Evolutionary conservation across 306 rosid genomes (phyloP), one percentile per base, ranked within the genome.

Genomic region (Castanopsis chinensis): DNA sequence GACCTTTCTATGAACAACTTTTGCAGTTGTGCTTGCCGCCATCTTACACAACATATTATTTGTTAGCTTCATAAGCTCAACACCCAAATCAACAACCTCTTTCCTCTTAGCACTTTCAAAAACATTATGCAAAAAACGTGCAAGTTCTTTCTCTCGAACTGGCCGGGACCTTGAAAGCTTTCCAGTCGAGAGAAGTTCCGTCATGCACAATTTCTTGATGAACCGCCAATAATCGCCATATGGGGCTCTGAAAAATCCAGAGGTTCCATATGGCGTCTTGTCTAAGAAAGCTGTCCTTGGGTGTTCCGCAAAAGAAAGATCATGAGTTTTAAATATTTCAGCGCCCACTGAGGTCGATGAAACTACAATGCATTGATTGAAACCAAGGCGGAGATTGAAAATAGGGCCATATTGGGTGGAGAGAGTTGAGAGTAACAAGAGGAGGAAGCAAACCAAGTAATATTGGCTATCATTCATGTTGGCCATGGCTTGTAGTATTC

Each of bases 161-260:
- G 3, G 25, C 60, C 12, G 3, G 5, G 60, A 55, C 9, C 20
- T 6, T 55, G 19, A 25, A 55, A 19, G 11, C 60, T 89, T 70
- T 61, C 35, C 37, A 17, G 51, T 75, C 0, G 83, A 68, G 4
- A 89, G 77, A 37, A 86, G 76, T 7, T 86, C 86, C 0, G 78
- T 78, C 74, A 89, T 60, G 79, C 89, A 83, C 1, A 88, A 73
- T 63, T 79, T 83, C 80, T 84, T 86, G 86, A 86, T 86, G 86
- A 83, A 86, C 27, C 84, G 74, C 91, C 89, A 88, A 69, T 83
- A 88, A 37, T 83, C 80, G 0, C 86, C 86, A 4, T 88, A 88
- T 2, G 85, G 80, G 14, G 88, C 88, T 1, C 84, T 85, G 32
- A 84, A 74, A 74, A 86, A 86, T 0, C 90, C 90, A 0, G 80